Evolutionary conservation across 257 asterid genomes (phyloP).

Genomic region (Nicotiana undulata): DNA sequence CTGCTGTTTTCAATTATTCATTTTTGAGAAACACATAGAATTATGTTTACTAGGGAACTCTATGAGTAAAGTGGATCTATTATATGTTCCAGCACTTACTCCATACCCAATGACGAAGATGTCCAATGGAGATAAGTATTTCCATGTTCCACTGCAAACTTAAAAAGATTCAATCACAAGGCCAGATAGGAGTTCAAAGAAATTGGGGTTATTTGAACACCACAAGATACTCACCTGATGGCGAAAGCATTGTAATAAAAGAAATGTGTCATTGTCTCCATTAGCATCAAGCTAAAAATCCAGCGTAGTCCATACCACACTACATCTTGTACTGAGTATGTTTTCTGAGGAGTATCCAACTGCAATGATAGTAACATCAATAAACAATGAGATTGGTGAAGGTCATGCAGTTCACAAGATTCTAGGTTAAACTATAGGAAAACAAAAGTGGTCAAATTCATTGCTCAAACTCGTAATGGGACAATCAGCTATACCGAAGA

Average conservation of each 20-base stretch:
- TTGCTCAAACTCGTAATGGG: not conserved
- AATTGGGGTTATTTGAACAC: slow-evolving; percentile 9
- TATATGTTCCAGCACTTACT: slow-evolving; percentile 40
- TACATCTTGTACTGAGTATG: slow-evolving; percentile 49
- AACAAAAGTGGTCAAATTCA: not conserved
- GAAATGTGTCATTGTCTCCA: slow-evolving; percentile 88
- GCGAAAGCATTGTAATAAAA: slow-evolving; percentile 91
- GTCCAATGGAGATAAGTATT: slow-evolving; percentile 73
- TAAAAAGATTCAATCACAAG: slow-evolving; percentile 9
- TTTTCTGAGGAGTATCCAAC: slow-evolving; percentile 75
- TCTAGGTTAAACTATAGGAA: too few species aligned
- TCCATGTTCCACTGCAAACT: slow-evolving; percentile 77
- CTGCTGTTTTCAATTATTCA: not conserved
- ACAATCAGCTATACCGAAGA: not conserved
- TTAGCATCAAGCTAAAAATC: slow-evolving; percentile 56
- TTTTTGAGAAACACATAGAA: too few species aligned
- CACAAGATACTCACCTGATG: slow-evolving; percentile 48
- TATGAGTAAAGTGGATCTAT: not conserved
- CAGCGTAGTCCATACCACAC: slow-evolving; percentile 81
- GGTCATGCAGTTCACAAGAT: not conserved
- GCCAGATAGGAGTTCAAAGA: slow-evolving; percentile 3
- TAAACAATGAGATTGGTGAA: not conserved
- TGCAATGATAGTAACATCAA: slow-evolving; percentile 28
- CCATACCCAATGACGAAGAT: slow-evolving; percentile 92
- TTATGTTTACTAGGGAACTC: not conserved